Conservation (phyloP, 2,329 filamentous ascomycete species). For the Cytospora mali region DNA sequence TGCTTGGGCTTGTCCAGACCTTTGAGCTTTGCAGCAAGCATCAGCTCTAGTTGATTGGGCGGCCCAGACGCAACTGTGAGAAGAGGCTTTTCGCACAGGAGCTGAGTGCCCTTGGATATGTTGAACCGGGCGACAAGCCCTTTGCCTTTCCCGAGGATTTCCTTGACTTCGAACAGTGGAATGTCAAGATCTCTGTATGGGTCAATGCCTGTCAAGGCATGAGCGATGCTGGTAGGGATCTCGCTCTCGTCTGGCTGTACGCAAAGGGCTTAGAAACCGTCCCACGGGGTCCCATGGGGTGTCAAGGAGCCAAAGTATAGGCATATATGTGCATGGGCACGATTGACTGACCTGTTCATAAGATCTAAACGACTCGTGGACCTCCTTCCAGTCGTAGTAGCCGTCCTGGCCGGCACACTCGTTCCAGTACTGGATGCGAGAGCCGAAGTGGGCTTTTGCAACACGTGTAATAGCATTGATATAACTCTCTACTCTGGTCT, state of each 20-base stretch:
- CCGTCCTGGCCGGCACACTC: not conserved
- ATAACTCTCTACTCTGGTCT: not conserved
- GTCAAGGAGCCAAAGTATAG: not conserved
- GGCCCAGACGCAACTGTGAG: not conserved
- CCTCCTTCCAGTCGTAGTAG: slow-evolving; percentile 4
- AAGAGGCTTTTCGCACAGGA: slow-evolving; percentile 17
- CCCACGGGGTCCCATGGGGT: no score
- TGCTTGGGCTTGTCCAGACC: slow-evolving; percentile 6
- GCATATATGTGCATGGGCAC: not conserved
- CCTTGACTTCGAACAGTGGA: slow-evolving; percentile 4
- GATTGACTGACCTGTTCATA: not conserved
- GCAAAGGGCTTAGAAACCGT: not conserved
- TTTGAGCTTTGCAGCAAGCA: slow-evolving; percentile 5
- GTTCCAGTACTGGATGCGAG: slow-evolving; percentile 1
- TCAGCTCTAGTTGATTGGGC: not conserved
- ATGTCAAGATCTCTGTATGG: not conserved
- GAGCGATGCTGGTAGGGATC: not conserved
- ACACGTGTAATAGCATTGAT: not conserved
- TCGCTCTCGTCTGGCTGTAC: not conserved
- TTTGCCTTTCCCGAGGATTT: not conserved
- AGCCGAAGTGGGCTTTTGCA: not conserved
- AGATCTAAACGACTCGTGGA: slow-evolving; percentile 6
- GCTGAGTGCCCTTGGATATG: slow-evolving; percentile 13
- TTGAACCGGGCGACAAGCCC: slow-evolving; percentile 9
- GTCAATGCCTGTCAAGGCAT: not conserved